Evolutionary conservation across 305 asterid genomes (phyloP).

Genomic region (Solanum hybrid): DNA sequence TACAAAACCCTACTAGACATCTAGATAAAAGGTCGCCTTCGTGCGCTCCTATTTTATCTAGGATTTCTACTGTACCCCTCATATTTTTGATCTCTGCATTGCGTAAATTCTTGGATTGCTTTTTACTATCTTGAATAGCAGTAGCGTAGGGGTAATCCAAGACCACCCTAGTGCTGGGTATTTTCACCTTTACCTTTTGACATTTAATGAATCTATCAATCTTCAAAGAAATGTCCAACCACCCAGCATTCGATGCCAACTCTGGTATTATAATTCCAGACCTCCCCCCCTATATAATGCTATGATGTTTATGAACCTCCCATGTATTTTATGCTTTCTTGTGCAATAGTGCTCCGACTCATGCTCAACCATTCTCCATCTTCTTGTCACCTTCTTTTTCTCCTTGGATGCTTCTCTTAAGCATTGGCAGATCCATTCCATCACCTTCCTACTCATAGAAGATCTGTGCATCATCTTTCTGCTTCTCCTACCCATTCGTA

Average conservation of each 20-base stretch:
- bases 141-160: background rate
- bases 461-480: background rate
- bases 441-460: background rate
- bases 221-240: background rate
- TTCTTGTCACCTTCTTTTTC: background rate
- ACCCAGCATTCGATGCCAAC: background rate
- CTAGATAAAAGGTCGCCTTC: background rate
- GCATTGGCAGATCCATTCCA: background rate
- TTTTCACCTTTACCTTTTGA: background rate
- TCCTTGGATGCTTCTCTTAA: background rate
- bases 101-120: background rate
- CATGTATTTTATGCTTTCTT: background rate
- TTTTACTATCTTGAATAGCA: background rate
- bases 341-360: background rate
- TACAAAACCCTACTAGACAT: background rate
- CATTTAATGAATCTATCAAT: background rate
- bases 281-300: background rate
- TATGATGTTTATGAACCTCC: background rate
- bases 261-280: background rate
- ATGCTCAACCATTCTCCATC: background rate
- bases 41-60: background rate
- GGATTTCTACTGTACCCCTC: background rate
- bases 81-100: background rate
- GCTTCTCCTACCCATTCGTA: background rate
- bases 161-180: background rate